These are phyloP conservation scores for Glonium stellatum DNA, from an alignment of 495 filamentous ascomycete species.

Conservation along the genomic window DNA sequence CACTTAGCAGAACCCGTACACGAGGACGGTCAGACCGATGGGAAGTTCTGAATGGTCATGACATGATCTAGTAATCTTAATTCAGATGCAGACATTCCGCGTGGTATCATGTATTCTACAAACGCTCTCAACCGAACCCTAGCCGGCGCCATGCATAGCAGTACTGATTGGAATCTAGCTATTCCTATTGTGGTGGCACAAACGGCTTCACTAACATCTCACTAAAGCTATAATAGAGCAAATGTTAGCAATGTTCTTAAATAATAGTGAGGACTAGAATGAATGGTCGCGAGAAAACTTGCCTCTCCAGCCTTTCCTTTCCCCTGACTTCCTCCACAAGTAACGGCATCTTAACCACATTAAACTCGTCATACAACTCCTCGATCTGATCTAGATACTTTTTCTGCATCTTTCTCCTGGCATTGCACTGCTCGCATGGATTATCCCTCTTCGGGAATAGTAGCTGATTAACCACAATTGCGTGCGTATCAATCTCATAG, in stretches of 20 bases:
- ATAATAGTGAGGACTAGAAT: neutral
- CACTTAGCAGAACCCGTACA: no score
- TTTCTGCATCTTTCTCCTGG: slow-evolving; percentile 95
- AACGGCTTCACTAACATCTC: slow-evolving; percentile 87
- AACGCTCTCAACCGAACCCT: neutral
- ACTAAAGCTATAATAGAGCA: slow-evolving; percentile 57
- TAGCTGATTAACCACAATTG: slow-evolving; percentile 97
- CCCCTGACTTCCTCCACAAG: slow-evolving; percentile 92
- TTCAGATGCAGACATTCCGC: neutral
- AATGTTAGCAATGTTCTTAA: slow-evolving; percentile 21
- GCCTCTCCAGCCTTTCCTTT: slow-evolving; percentile 84
- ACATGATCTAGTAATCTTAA: neutral
- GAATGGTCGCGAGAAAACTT: slow-evolving; percentile 29
- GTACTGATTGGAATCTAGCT: neutral
- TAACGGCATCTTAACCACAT: slow-evolving; percentile 95
- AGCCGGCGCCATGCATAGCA: neutral
- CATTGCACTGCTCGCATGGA: slow-evolving; percentile 91
- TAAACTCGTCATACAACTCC: slow-evolving; percentile 98
- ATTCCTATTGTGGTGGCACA: slow-evolving; percentile 60
- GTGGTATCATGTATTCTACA: slow-evolving; percentile 4
- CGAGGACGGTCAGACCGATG: no score
- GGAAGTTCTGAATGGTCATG: no score
- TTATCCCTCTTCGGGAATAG: slow-evolving; percentile 83
- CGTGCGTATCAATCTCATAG: slow-evolving; percentile 93
- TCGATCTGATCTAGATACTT: slow-evolving; percentile 99